Conservation (phyloP, 2,329 filamentous ascomycete genomes). For the Ceratocystis lukuohia region DNA sequence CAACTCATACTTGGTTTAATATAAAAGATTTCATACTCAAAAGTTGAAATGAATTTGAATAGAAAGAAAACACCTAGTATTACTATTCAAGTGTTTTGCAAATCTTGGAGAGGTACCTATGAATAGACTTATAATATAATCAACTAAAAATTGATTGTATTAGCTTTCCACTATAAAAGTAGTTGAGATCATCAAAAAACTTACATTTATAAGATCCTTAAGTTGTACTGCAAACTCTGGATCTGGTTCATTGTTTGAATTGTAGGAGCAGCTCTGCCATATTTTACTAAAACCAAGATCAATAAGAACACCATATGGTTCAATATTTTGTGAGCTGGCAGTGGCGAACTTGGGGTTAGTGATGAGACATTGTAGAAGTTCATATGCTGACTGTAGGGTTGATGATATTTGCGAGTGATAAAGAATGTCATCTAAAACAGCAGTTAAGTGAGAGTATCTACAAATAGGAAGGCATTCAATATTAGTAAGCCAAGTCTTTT, state of each 20-base stretch:
- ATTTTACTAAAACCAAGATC: conserved; percentile 51
- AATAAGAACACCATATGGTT: conserved; percentile 41
- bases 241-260: conserved; percentile 34
- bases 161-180: neutral
- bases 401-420: conserved; percentile 48
- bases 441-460: conserved; percentile 43
- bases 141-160: neutral
- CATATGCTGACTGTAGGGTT: conserved; percentile 48
- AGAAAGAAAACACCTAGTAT: neutral
- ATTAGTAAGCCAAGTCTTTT: conserved; percentile 20
- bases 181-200: neutral
- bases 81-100: neutral
- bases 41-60: no score
- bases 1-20: no score
- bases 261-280: conserved; percentile 44
- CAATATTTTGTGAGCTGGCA: conserved; percentile 35
- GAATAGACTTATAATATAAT: neutral
- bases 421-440: conserved; percentile 47
- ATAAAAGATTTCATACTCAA: no score
- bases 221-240: conserved; percentile 39
- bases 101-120: neutral
- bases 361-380: conserved; percentile 45
- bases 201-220: conserved; percentile 45
- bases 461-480: neutral
- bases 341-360: conserved; percentile 38